A percentile compares a stretch with the other conserved stretches of the same genome.
These are phyloP conservation scores for Hypoxylon sp. DNA, from an alignment of 2,329 filamentous ascomycete species.

Conservation along the genomic window DNA sequence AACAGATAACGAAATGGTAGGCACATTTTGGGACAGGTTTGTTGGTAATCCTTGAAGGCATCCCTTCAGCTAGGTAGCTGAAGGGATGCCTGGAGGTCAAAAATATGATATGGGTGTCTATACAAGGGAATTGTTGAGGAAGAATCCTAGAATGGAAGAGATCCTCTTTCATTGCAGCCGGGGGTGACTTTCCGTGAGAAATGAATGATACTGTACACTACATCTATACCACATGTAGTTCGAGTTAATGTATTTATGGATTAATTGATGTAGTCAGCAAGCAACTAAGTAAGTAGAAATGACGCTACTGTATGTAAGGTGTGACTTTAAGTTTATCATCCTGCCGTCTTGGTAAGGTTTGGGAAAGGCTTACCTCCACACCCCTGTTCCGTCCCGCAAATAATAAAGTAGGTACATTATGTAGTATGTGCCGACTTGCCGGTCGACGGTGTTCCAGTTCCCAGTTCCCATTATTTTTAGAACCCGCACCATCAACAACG, in stretches of 20 bases:
- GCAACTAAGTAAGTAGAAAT: conserved; percentile 3
- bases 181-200: conserved; percentile 1
- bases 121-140: conserved; percentile 9
- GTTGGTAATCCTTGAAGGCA: conserved; percentile 29
- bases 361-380: conserved; percentile 16
- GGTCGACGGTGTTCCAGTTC: conserved; percentile 20
- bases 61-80: no score
- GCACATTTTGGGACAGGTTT: conserved; percentile 12
- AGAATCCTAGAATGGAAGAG: background rate
- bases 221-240: background rate
- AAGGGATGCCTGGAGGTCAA: conserved; percentile 10
- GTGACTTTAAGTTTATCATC: conserved; percentile 15
- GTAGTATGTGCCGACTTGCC: conserved; percentile 43
- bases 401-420: conserved; percentile 25
- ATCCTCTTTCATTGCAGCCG: background rate
- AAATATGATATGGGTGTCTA: conserved; percentile 16
- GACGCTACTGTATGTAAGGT: conserved; percentile 27
- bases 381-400: conserved; percentile 40
- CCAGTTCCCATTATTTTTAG: conserved; percentile 43
- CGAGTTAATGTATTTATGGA: background rate
- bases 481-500: conserved; percentile 22
- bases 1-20: conserved; percentile 36
- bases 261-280: background rate
- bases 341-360: conserved; percentile 16
- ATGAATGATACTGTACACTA: background rate